These are phyloP conservation scores for Lentinula sp. DNA, from an alignment of 768 basidiomycete genomes.

Conservation along the genomic window DNA sequence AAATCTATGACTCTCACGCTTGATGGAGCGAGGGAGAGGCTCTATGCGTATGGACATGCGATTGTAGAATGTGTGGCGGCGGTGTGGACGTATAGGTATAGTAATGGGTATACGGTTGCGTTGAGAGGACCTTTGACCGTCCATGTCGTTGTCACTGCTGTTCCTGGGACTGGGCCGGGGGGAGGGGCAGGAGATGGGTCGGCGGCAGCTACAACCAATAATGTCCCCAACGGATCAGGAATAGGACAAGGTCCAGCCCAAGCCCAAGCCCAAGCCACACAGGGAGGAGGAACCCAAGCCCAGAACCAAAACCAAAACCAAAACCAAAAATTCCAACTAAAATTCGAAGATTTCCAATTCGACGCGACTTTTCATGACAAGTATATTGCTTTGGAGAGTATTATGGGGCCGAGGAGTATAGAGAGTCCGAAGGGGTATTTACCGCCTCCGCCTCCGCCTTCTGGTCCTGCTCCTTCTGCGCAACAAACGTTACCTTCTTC, in stretches of 20 bases:
- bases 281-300: neutral
- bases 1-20: conserved; percentile 77
- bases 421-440: conserved; percentile 33
- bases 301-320: neutral
- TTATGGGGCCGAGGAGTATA: conserved; percentile 41
- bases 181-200: too few species aligned
- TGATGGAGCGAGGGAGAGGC: conserved; percentile 70
- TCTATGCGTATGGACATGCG: conserved; percentile 35
- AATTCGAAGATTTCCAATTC: conserved; percentile 70
- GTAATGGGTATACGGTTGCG: conserved; percentile 72
- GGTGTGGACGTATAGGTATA: conserved; percentile 78
- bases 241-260: neutral
- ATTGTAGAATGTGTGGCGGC: conserved; percentile 69
- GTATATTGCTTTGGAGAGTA: conserved; percentile 59
- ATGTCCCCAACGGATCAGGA: neutral
- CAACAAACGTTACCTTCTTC: neutral
- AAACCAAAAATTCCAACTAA: conserved; percentile 30
- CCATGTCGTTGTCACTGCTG: conserved; percentile 42
- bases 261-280: neutral
- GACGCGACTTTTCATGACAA: conserved; percentile 72
- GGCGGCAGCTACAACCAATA: neutral
- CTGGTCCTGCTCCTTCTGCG: neutral
- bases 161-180: conserved; percentile 16
- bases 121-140: conserved; percentile 70
- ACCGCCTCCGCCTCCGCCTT: conserved; percentile 23